Base-by-base conservation (phyloP, 169 alveolate genomes). In the Plasmodium relictum region DNA sequence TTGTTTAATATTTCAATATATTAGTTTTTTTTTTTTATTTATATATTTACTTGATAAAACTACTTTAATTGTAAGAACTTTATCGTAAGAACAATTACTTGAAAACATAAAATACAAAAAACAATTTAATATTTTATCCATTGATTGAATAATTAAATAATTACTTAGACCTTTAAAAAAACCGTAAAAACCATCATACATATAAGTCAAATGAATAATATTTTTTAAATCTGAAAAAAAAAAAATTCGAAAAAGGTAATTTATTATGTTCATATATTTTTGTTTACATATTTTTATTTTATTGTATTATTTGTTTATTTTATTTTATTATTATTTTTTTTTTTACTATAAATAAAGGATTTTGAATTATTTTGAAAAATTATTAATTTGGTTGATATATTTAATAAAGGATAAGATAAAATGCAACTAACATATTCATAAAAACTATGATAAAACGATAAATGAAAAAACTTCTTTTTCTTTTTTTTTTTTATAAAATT, bases 31-130 rank as follows among this genome's bases (percentile, higher is more conserved):
- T 31, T 12, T 10, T 59, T 63, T 74, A 16, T 31, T 3, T 58
- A 42, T 42, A 8, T 41, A 39, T 74, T 44, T 9, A 80, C 91
- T 80, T 54, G 91, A 80, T 54, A 80, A 61, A 61, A 80, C 91
- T 39, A 69, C 83, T 71, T 69, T 80, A 54, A 80, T 80, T 22
- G 91, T 80, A 59, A 80, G 85, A 6, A 80, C 91, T 26, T 80
- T 80, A 31, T 80, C 91, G 48, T 66, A 80, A 8, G 91, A 68
- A 16, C 91, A 80, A 44, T 18, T 80, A 59, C 54, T 71, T 18
- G 85, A 80, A 80, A 80, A 80, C 42, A 45, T 44, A 52, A 31
- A 39, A 50, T 80, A 80, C 45, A 80, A 24, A 41, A 80, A 68
- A 42, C 91, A 80, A 59, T 80, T 80, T 16, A 80, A 61, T 6